A percentile compares a stretch with the other conserved stretches of the same genome.
These are phyloP conservation scores for Amniculicola lignicola DNA, from an alignment of 495 filamentous ascomycete species.

Conservation along the genomic window DNA sequence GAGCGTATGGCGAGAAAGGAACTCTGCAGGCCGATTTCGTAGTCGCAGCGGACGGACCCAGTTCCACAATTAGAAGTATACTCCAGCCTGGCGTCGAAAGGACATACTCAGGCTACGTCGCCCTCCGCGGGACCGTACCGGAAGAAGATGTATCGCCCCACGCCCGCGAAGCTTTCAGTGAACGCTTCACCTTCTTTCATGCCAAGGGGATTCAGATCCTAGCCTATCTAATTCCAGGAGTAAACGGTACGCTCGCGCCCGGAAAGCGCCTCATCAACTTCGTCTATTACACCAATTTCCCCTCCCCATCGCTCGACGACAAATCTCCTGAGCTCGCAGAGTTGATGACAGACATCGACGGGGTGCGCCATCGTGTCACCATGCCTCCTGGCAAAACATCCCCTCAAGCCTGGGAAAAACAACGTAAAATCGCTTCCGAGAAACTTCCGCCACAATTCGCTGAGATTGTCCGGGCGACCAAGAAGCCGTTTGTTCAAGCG, in stretches of 20 bases:
- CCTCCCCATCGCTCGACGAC: constrained; percentile 34
- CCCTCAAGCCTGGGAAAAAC: constrained; percentile 46
- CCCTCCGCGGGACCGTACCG: constrained; percentile 52
- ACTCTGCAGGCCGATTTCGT: constrained; percentile 46
- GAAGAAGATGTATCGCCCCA: constrained; percentile 41
- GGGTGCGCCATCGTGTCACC: constrained; percentile 47
- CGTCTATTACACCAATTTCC: constrained; percentile 58
- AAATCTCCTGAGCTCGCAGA: constrained; percentile 46
- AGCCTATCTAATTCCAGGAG: constrained; percentile 43
- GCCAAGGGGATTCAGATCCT: constrained; percentile 50
- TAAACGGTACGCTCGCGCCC: constrained; percentile 49
- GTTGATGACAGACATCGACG: constrained; percentile 54
- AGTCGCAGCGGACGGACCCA: constrained; percentile 56
- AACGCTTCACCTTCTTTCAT: constrained; percentile 30
- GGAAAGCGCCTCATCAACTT: constrained; percentile 51
- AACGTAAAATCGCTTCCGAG: constrained; percentile 44
- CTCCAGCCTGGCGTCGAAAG: constrained; percentile 48
- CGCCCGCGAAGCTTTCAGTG: constrained; percentile 34
- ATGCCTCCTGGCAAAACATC: constrained; percentile 50
- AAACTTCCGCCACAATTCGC: constrained; percentile 52
- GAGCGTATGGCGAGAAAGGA: constrained; percentile 40
- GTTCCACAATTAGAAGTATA: constrained; percentile 50
- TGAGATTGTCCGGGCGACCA: constrained; percentile 49
- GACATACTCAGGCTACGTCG: constrained; percentile 57
- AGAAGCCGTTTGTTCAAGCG: constrained; percentile 53